Base-by-base conservation (phyloP, 805 yeast genomes). In the Pichia deserticola region DNA sequence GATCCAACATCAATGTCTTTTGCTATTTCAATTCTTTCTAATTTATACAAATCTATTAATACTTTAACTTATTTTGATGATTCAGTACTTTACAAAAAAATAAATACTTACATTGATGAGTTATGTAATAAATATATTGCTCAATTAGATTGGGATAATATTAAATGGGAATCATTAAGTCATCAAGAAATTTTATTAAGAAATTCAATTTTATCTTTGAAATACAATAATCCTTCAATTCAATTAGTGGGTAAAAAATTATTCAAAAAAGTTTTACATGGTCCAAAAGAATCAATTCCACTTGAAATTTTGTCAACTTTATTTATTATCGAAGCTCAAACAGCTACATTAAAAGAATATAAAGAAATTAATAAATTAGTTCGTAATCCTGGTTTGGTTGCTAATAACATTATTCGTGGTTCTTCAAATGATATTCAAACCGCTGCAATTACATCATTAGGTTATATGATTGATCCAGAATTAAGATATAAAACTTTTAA, bases 361-460 rank as follows among this genome's bases (percentile, higher is more conserved):
- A 84, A 84, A 62, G 81, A 77, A 55, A 65, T 82, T 6, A 64
- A 75, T 35, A 78, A 77, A 34, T 60, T 82, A 20, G 76, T 74
- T 11, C 79, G 79, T 53, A 72, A 73, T 50, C 70, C 82, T 7
- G 69, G 73, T 41, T 71, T 71, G 3, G 73, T 79, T 5, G 67
- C 68, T 10, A 66, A 65, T 10, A 68, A 74, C 52, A 60, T 76
- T 5, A 39, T 51, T 3, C 57, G 58, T 34, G 40, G 51, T 4
- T 49, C 52, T 3, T 40, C 58, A 12, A 55, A 60, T 11, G 77
- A 77, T 15, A 62, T 83, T 30, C 84, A 81, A 60, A 74, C 78
- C 4, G 70, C 74, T 7, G 84, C 86, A 0, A 64, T 83, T 6
- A 70, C 76, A 36, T 71, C 84, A 4, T 62, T 84, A 15, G 79